Conservation (phyloP, 129 eudicot genomes). For the Daucus carota region DH1_v3.0 NC_030382.2:43629001-43629500, state of each 20-base stretch:
- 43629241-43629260: neutral
- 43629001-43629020: neutral
- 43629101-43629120: neutral
- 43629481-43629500: conserved; percentile 72
- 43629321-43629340: neutral
- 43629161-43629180: neutral
- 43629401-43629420: conserved; percentile 17
- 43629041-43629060: neutral
- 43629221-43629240: neutral
- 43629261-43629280: neutral
- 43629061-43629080: neutral
- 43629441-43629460: conserved; percentile 35
- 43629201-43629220: neutral
- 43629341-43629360: neutral
- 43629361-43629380: conserved; percentile 23
- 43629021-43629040: neutral
- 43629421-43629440: conserved; percentile 15
- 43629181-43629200: neutral
- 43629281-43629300: conserved; percentile 9
- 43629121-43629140: neutral
- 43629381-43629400: conserved; percentile 53
- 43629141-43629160: neutral
- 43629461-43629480: conserved; percentile 43
- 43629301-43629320: too few species aligned
- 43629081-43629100: neutral